Evolutionary conservation across 148 eudicot species (phyloP).

Genomic region (Agrostemma githago): DNA sequence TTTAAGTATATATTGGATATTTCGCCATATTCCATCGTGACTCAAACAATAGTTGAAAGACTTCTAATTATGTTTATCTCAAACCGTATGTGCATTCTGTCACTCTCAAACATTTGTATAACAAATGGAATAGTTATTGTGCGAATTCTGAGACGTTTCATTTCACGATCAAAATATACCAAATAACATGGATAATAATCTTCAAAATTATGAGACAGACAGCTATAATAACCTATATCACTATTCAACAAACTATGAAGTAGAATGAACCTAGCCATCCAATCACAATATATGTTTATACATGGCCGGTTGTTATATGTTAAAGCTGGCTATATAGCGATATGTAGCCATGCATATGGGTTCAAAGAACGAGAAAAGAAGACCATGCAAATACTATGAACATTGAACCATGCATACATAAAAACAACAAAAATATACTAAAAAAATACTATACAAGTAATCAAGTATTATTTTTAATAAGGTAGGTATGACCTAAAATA

Average conservation of each 20-base stretch:
- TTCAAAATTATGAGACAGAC: too few relatives aligned
- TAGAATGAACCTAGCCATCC: neutral
- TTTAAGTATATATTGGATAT: too few relatives aligned
- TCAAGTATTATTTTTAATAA: neutral
- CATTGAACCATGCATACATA: constrained; percentile 18
- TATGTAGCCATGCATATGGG: constrained; percentile 4
- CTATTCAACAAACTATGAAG: constrained; percentile 4
- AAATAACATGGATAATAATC: too few relatives aligned
- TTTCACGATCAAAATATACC: too few relatives aligned
- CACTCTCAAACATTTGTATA: too few relatives aligned
- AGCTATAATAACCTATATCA: too few relatives aligned
- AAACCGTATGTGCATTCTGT: too few relatives aligned
- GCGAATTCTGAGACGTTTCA: too few relatives aligned
- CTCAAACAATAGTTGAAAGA: too few relatives aligned
- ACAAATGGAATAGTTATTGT: too few relatives aligned
- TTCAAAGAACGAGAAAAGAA: constrained; percentile 17
- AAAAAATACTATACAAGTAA: neutral
- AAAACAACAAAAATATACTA: neutral
- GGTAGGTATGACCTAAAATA: neutral
- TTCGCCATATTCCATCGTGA: too few relatives aligned
- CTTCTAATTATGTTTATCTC: too few relatives aligned
- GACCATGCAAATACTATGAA: constrained; percentile 17
- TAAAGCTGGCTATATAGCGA: neutral
- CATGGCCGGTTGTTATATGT: constrained; percentile 14
- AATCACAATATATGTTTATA: neutral